Evolutionary conservation across 192 early-diverging fungal species (phyloP), one percentile per base, ranked within the genome.

Genomic region (Funneliformis mosseae): DNA sequence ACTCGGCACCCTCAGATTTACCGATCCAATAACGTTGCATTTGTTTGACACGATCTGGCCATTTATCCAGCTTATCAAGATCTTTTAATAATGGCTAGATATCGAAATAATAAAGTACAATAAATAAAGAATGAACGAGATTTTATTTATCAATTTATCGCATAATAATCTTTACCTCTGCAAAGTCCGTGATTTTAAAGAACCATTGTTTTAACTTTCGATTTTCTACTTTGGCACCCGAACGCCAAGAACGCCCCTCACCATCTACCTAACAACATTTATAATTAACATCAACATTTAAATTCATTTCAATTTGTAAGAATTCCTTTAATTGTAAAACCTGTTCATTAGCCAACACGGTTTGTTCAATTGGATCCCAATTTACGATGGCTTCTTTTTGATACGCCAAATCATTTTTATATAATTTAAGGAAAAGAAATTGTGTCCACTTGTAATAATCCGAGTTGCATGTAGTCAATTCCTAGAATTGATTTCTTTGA

Each of bases 321-420:
- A 48, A 61, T 42, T 11, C 27, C 61, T 18, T 46, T 28, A 16
- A 6, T 7, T 27, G 4, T 8, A 12, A 8, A 82, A 94, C 92
- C 84, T 96, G 97, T 83, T 99, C 97, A 82, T 99, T 99, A 0
- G 97, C 96, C 66, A 99, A 84, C 11, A 99, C 96, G 0, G 97
- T 99, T 78, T 96, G 87, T 81, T 99, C 96, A 2, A 99, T 86
- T 1, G 97, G 97, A 85, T 99, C 97, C 97, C 97, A 99, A 86
- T 99, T 99, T 8, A 99, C 96, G 28, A 94, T 77, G 1, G 95
- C 94, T 67, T 96, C 93, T 77, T 95, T 96, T 80, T 93, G 93
- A 82, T 99, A 96, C 8, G 94, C 93, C 60, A 98, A 84, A 16
- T 92, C 94, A 43, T 92, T 89, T 76, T 91, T 87, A 78, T 92